Base-by-base conservation (phyloP, 768 basidiomycete genomes). In the Pholiota conissans region DNA sequence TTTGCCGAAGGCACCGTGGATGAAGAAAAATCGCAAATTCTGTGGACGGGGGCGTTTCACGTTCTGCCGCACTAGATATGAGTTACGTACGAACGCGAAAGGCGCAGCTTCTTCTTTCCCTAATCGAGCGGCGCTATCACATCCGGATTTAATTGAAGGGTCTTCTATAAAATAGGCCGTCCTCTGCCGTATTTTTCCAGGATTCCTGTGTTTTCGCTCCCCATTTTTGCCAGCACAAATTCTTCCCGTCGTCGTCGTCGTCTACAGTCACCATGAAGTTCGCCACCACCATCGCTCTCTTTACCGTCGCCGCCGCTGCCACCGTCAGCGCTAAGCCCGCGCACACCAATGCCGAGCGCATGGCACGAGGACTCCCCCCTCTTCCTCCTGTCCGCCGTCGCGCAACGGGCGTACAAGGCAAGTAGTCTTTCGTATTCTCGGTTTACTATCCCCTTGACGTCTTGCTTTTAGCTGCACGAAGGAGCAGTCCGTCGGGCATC, bases 331-430 rank as follows among this genome's bases (percentile, higher is more conserved):
- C 71, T 13, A 57, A 67, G 22, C 60, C 65, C 28, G 8, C 54
- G n/a, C 78, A 80, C 52, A 79, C 81, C 48, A 86, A 86, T 52
- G 84, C 77, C 0, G 58, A 76, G 11, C 82, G 85, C 34, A 58
- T 86, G 42, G 79, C 82, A 54, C 82, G 81, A 18, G 84, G 85
- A 10, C 69, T 86, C 3, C 66, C 74, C 27, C 84, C 83, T 16
- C 66, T 74, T 1, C 69, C 80, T 1, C 84, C 84, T n/a, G 62
- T 63, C 0, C 74, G 75, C 30, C 72, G 77, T 26, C 46, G 42
- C 42, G 73, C 60, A 1, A 73, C 76, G 0, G 70, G 69, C 11
- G 66, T 71, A 7, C 60, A n/a, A n/a, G n/a, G n/a, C 24, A 6
- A 52, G 79, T 80, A 54, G 49, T 73, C 72, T 8, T 30, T 6